Base-by-base conservation (phyloP, 2,329 filamentous ascomycete genomes). In the Didymella sp. region DNA sequence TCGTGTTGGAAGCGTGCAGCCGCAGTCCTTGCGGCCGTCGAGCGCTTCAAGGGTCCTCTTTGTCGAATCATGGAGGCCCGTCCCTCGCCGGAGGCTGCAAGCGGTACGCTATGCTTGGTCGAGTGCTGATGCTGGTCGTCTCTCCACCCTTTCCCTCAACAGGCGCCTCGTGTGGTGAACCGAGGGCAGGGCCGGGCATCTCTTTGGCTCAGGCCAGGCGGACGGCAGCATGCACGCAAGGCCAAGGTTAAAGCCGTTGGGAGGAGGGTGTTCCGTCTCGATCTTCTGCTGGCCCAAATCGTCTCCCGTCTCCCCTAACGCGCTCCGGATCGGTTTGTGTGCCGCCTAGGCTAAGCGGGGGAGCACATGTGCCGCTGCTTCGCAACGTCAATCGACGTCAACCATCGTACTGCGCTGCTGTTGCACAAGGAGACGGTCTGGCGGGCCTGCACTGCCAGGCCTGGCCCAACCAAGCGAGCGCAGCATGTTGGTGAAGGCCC, bases 151-250 rank as follows among this genome's bases (percentile, higher is more conserved):
- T 56, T 28, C 27, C 42, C 30, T 37, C 47, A 38, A 28, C 64
- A 67, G 60, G 59, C 61, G 66, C 68, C 67, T 69, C 54, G 58
- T 66, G 61, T 66, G 63, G 60, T 46, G 53, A 37, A 42, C 64
- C 63, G 65, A 70, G 58, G 61, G 61, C 61, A 56, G 57, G 59
- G 62, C 63, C 53, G 63, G 58, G 62, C 60, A 59, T 57, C 49
- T 59, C 53, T 60, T 67, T 59, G 65, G 70, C 59, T 60, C 64
- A 63, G 46, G 68, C 68, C 67, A 69, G 41, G 41, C 40, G 68
- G 67, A 50, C 56, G 58, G 62, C 63, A 65, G 59, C 61, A 74
- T 72, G 69, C 69, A 72, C 64, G 68, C 56, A 72, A 71, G 63
- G 66, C 67, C 57, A 69, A 57, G 67, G 57, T 56, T 52, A 58